Conservation (phyloP, 2,329 filamentous ascomycete genomes). For the Rhytidhysteron rufulum region DNA sequence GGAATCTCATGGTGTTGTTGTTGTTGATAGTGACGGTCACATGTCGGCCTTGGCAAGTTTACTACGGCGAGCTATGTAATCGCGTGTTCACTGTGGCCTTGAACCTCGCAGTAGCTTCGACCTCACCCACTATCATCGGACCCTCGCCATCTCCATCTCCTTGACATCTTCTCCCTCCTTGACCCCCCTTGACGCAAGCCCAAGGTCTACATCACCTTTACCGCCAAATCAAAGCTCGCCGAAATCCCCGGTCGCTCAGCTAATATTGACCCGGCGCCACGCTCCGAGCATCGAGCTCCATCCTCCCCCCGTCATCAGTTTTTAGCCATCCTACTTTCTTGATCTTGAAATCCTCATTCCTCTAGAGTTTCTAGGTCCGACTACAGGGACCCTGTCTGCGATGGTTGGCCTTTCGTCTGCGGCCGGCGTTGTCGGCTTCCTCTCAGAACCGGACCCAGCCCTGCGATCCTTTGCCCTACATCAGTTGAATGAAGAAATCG, state of each 20-base stretch:
- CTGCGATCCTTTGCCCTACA: slow-evolving; percentile 93
- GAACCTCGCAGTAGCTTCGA: slow-evolving; percentile 15
- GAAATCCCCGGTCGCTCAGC: no score
- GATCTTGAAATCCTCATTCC: slow-evolving; percentile 15
- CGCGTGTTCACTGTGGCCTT: slow-evolving; percentile 7
- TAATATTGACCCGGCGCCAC: slow-evolving; percentile 32
- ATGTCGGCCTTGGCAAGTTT: slow-evolving; percentile 1
- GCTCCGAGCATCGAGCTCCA: slow-evolving; percentile 26
- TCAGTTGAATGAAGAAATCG: slow-evolving; percentile 92
- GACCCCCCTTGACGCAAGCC: slow-evolving; percentile 33
- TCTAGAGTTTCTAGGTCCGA: slow-evolving; percentile 8
- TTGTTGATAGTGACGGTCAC: no score
- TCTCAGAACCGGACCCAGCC: slow-evolving; percentile 90
- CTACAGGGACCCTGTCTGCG: slow-evolving; percentile 13
- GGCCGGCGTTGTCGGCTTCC: slow-evolving; percentile 89
- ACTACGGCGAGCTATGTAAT: not conserved
- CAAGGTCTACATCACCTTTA: no score
- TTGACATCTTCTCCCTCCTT: slow-evolving; percentile 20
- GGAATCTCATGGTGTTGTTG: not conserved
- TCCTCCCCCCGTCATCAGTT: slow-evolving; percentile 33
- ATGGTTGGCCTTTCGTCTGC: slow-evolving; percentile 96
- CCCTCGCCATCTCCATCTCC: slow-evolving; percentile 28
- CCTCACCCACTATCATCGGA: slow-evolving; percentile 19
- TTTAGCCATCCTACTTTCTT: slow-evolving; percentile 17
- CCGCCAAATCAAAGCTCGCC: no score